Conservation (phyloP, 176 grass and related monocot species). For the Rhynchospora tenuis region DNA sequence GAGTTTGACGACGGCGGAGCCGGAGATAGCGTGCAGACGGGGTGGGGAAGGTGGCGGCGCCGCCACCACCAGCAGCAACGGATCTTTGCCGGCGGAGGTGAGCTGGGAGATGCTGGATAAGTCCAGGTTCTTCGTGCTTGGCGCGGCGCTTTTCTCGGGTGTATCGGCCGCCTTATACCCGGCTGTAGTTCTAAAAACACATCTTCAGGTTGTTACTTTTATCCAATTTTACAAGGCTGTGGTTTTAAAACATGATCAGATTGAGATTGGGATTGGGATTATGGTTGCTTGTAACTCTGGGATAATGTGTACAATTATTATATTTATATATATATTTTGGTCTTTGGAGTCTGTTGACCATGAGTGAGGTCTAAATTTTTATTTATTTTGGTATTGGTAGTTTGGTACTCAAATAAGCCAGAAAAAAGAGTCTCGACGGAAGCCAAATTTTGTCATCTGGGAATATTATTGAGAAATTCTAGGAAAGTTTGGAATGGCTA, state of each 20-base stretch:
- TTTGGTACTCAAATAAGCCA: not conserved
- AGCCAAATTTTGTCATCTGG: not conserved
- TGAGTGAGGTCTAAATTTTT: not conserved
- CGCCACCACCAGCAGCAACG: constrained; percentile 2
- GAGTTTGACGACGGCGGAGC: constrained; percentile 55
- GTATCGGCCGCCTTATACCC: constrained; percentile 90
- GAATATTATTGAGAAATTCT: not conserved
- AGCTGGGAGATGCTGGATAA: constrained; percentile 99
- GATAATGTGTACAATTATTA: not conserved
- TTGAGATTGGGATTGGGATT: not conserved
- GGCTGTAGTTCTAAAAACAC: constrained; percentile 88
- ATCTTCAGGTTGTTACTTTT: constrained; percentile 34
- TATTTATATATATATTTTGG: too few relatives aligned
- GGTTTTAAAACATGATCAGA: not conserved
- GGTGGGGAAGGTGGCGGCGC: constrained; percentile 23
- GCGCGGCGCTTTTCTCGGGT: constrained; percentile 84
- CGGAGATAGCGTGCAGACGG: constrained; percentile 36
- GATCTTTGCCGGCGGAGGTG: constrained; percentile 68
- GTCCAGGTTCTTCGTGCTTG: constrained; percentile 88
- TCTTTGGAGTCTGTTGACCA: not conserved
- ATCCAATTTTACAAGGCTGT: not conserved
- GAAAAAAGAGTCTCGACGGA: not conserved
- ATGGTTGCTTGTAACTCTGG: not conserved
- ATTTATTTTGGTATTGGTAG: not conserved
- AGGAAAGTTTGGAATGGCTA: not conserved